Conservation (phyloP, 495 filamentous ascomycete species). For the Zalerion maritima region DNA sequence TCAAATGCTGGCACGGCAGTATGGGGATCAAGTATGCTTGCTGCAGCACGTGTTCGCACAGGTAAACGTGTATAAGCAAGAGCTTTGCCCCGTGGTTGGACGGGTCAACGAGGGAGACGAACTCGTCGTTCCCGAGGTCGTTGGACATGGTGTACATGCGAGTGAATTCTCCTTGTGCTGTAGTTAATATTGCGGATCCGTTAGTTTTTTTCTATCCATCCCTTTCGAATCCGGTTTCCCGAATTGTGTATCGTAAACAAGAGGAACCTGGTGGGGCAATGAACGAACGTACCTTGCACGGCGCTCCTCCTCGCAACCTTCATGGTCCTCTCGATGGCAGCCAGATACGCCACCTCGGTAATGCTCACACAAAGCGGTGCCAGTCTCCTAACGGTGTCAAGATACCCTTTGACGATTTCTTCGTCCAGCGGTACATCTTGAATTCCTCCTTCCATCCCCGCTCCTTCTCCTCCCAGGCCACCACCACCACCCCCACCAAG, state of each 20-base stretch:
- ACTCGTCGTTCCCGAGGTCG: slow-evolving; percentile 22
- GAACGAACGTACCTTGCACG: slow-evolving; percentile 11
- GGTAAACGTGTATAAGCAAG: slow-evolving; percentile 34
- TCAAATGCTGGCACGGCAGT: too few species aligned
- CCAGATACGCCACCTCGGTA: slow-evolving; percentile 12
- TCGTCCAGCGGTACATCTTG: slow-evolving; percentile 7
- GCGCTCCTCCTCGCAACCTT: slow-evolving; percentile 8
- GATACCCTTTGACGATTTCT: slow-evolving; percentile 13
- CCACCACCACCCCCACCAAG: slow-evolving; percentile 1
- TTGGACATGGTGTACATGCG: slow-evolving; percentile 8
- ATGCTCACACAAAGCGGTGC: slow-evolving; percentile 13
- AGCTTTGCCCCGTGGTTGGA: slow-evolving; percentile 27
- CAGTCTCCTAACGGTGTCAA: slow-evolving; percentile 13
- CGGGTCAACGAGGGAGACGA: slow-evolving; percentile 27
- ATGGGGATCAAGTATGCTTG: too few species aligned
- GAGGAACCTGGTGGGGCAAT: background rate
- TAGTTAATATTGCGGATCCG: too few species aligned
- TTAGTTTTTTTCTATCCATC: too few species aligned
- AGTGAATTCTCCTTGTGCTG: slow-evolving; percentile 13
- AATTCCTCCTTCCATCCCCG: slow-evolving; percentile 4
- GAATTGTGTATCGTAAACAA: too few species aligned
- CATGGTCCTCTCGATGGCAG: slow-evolving; percentile 11
- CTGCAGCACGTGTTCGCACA: slow-evolving; percentile 7
- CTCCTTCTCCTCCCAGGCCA: slow-evolving; percentile 5
- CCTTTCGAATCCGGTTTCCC: too few species aligned